These are phyloP conservation scores for Trichosanthes cucumerina DNA, from an alignment of 306 rosid species.

Conservation along the genomic window DNA sequence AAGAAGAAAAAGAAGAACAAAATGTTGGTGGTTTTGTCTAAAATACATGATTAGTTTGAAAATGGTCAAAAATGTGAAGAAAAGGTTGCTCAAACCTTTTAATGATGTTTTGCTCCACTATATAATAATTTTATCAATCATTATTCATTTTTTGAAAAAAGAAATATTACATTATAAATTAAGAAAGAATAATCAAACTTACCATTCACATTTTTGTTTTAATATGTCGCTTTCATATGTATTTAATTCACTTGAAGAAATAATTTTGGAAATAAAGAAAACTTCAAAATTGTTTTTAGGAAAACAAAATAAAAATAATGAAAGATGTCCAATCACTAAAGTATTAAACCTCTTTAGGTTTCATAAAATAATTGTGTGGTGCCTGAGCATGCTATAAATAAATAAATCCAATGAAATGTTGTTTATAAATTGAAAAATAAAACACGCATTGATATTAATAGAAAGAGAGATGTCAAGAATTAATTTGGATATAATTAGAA, in stretches of 20 bases:
- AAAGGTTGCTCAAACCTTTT: neutral
- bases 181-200: neutral
- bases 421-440: too few species aligned
- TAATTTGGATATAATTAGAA: too few species aligned
- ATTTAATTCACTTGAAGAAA: neutral
- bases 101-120: neutral
- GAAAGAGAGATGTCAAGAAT: too few species aligned
- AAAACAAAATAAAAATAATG: too few species aligned
- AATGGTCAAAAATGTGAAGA: neutral
- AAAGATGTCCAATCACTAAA: neutral
- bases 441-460: neutral
- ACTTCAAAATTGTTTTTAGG: neutral
- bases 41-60: neutral
- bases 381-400: neutral
- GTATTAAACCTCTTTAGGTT: neutral
- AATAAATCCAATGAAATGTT: neutral
- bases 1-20: neutral
- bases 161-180: neutral
- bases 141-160: neutral
- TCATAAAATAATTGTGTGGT: neutral
- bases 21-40: neutral
- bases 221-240: neutral
- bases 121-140: neutral
- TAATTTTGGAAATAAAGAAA: too few species aligned
- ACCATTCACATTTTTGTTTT: too few species aligned